Conservation (phyloP, 129 eudicot species). For the Mikania micrantha region DNA sequence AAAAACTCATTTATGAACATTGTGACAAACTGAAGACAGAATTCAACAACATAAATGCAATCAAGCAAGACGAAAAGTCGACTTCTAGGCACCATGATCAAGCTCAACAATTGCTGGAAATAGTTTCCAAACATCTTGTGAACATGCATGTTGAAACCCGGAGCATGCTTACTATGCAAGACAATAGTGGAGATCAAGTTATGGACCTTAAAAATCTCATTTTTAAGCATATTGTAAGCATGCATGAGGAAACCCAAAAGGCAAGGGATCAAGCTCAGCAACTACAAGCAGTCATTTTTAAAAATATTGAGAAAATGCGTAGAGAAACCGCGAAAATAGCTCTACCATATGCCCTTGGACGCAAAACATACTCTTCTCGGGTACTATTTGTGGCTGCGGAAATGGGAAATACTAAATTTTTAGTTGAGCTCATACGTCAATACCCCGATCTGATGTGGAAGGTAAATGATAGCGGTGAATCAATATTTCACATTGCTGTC, state of each 20-base stretch:
- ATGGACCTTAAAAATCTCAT: not conserved
- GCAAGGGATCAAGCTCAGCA: not conserved
- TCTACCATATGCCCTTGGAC: not conserved
- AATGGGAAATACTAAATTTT: constrained; percentile 11
- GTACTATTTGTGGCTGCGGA: constrained; percentile 32
- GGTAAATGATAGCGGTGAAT: not conserved
- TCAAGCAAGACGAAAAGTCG: no score
- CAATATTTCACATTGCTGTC: constrained; percentile 8
- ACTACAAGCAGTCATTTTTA: constrained; percentile 13
- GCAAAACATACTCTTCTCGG: constrained; percentile 19
- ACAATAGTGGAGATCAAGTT: not conserved
- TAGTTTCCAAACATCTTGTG: not conserved
- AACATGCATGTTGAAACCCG: no score
- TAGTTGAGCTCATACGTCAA: constrained; percentile 18
- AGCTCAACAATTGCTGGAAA: not conserved
- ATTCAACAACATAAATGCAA: not conserved
- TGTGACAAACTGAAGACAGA: not conserved
- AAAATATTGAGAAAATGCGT: not conserved
- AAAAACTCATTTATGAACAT: constrained; percentile 13
- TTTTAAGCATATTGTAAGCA: not conserved
- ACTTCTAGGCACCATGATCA: no score
- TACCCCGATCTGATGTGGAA: constrained; percentile 21
- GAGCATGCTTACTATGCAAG: not conserved
- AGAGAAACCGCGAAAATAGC: no score
- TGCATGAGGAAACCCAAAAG: not conserved